These are phyloP conservation scores for Eimeria praecox DNA, from an alignment of 169 alveolate species.

Conservation along the genomic window DNA sequence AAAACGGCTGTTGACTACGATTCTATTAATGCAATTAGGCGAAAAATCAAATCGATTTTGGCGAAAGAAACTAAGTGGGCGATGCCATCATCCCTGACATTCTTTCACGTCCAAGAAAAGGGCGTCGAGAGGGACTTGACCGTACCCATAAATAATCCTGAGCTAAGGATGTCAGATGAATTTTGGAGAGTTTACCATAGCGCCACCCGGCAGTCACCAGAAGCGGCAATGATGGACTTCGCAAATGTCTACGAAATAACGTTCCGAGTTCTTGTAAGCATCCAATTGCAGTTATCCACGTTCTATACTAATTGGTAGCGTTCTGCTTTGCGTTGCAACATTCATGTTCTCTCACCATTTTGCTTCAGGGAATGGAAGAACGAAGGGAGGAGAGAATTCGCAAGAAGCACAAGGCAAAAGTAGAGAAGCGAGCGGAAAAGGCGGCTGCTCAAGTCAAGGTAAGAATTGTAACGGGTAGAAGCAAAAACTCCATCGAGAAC, in stretches of 20 bases:
- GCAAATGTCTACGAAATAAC: constrained; percentile 54
- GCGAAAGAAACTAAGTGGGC: constrained; percentile 72
- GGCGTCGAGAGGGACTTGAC: constrained; percentile 56
- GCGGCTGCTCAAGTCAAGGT: constrained; percentile 55
- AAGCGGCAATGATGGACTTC: constrained; percentile 64
- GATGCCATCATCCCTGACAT: constrained; percentile 24
- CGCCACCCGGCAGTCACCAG: constrained; percentile 50
- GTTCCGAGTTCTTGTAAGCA: constrained; percentile 59
- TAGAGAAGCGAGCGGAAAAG: constrained; percentile 35
- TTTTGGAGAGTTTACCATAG: constrained; percentile 47
- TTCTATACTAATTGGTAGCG: background rate
- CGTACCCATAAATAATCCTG: constrained; percentile 3
- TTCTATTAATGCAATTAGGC: constrained; percentile 13
- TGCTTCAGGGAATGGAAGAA: constrained; percentile 64
- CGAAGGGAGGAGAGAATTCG: constrained; percentile 36
- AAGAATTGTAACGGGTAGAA: background rate
- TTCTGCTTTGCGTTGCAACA: background rate
- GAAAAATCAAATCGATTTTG: constrained; percentile 18
- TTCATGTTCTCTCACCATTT: background rate
- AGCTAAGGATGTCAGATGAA: constrained; percentile 49
- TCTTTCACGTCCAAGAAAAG: constrained; percentile 27
- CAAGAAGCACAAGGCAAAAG: constrained; percentile 23
- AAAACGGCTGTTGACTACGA: constrained; percentile 67
- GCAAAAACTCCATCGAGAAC: background rate
- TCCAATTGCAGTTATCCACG: background rate